A percentile compares a stretch with the other conserved stretches of the same genome.
Evolutionary conservation across 1,284 basidiomycete species (phyloP).

Genomic region (Lentinula novae-zelandiae): DNA sequence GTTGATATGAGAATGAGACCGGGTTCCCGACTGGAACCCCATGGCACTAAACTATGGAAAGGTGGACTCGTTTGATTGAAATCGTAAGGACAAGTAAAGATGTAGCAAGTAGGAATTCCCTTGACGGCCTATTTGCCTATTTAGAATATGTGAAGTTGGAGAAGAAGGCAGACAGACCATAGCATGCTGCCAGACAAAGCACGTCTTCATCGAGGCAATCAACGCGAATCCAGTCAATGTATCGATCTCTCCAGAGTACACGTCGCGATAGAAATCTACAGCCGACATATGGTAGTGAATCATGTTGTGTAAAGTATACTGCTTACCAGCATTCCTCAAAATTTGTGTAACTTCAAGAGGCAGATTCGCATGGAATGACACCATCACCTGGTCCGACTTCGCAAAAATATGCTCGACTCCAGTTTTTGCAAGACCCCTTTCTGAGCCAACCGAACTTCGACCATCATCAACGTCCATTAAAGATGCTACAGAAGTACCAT

Average conservation of each 20-base stretch:
- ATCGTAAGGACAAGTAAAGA: conserved; percentile 65
- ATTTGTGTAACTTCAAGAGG: conserved; percentile 73
- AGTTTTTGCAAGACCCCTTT: conserved; percentile 33
- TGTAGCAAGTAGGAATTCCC: conserved; percentile 76
- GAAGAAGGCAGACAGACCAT: conserved; percentile 38
- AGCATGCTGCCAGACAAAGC: conserved; percentile 80
- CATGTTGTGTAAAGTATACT: neutral
- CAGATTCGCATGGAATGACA: conserved; percentile 65
- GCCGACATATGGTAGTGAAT: conserved; percentile 10
- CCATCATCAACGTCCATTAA: conserved; percentile 66
- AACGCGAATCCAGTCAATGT: conserved; percentile 68
- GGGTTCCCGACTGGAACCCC: conserved; percentile 66
- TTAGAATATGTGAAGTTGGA: neutral
- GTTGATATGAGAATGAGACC: conserved; percentile 70
- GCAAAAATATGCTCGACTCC: conserved; percentile 56
- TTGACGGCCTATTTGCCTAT: conserved; percentile 43
- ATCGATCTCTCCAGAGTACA: conserved; percentile 70
- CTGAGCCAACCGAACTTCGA: conserved; percentile 31
- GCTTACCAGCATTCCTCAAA: conserved; percentile 61
- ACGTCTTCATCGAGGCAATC: conserved; percentile 65
- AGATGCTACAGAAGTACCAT: conserved; percentile 35
- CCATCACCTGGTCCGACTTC: conserved; percentile 66
- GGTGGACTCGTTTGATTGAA: conserved; percentile 44
- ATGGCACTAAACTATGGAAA: conserved; percentile 67
- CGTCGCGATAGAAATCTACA: conserved; percentile 63